phyloP scores from a whole-genome alignment of 2,329 filamentous ascomycete genomes.

The Trichoderma hamatum region DNA sequence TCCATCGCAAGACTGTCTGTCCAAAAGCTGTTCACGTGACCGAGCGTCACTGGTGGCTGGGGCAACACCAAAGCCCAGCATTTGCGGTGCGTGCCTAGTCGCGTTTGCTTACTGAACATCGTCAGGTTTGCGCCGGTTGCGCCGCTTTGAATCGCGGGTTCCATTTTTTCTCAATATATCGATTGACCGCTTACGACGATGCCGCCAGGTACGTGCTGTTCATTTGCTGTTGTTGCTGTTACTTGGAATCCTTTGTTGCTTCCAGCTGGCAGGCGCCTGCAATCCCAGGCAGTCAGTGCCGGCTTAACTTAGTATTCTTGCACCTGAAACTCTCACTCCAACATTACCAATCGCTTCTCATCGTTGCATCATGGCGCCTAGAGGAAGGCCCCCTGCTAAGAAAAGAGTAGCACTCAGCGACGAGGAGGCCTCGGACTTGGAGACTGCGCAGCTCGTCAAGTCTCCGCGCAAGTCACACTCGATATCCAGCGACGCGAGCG shows the following conservation, averaged over 20 bases:
- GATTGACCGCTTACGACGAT: slow-evolving; percentile 4
- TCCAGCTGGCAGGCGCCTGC: not conserved
- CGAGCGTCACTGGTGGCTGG: slow-evolving; percentile 6
- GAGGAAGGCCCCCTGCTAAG: slow-evolving; percentile 30
- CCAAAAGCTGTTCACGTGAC: slow-evolving; percentile 7
- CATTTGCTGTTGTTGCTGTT: not conserved
- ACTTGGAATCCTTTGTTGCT: not conserved
- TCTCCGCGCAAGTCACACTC: slow-evolving; percentile 37
- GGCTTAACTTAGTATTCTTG: not conserved
- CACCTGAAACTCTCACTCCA: not conserved
- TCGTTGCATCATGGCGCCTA: slow-evolving; percentile 25
- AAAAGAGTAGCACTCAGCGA: slow-evolving; percentile 43
- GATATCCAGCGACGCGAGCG: slow-evolving; percentile 29
- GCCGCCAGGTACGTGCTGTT: slow-evolving; percentile 28
- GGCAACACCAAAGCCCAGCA: slow-evolving; percentile 14
- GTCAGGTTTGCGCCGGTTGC: slow-evolving; percentile 23
- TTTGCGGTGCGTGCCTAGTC: slow-evolving; percentile 15
- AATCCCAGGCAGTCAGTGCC: not conserved
- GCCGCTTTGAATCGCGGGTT: slow-evolving; percentile 13
- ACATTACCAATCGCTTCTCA: not conserved
- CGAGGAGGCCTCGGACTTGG: slow-evolving; percentile 41
- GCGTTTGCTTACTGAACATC: slow-evolving; percentile 25
- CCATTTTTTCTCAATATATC: not conserved
- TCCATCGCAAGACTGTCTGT: not conserved
- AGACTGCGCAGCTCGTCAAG: slow-evolving; percentile 33